Evolutionary conservation across 192 early-diverging fungal species (phyloP), one percentile per base, ranked within the genome.

Genomic region (Podila epicladia): DNA sequence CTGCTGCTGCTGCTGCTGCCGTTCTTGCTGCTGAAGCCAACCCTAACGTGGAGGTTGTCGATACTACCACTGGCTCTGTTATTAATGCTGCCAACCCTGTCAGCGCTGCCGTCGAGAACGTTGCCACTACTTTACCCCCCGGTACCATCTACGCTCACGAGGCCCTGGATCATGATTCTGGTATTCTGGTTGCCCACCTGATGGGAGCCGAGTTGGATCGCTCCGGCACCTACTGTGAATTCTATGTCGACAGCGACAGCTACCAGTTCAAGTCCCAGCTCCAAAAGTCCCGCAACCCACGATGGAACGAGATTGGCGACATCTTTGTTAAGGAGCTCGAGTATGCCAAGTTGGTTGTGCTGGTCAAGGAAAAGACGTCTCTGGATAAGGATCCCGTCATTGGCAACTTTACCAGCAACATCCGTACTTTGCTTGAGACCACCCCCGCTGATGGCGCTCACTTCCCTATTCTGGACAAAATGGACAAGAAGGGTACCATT

Each of bases 291-390:
- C 70, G 77, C 32, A 72, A 65, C 60, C 77, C 77, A 32, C 72
- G 72, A 22, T 80, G 77, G 63, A 73, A 86, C 61, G 87, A 88
- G 58, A 72, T 76, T 59, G 82, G 68, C 24, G 85, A 88, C 49
- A 86, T 82, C 6, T 88, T 88, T 75, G 83, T 90, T 59, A 88
- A 88, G 58, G 87, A 90, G 50, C 72, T 90, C 72, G 87, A 90
- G 61, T 90, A 85, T n/a, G 85, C 89, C 17, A 85, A 77, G 58
- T n/a, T 90, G 26, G 58, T 73, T 5, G 67, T 90, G 33, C 31
- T 77, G 35, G 61, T 90, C 58, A 85, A 74, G 37, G 69, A 84
- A 33, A 72, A 67, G 12, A 51, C 63, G 32, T 68, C 82, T 6
- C 41, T 67, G 49, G 83, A 85, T 1, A 85, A 86, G 53, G 87